phyloP scores from a whole-genome alignment of 2,329 filamentous ascomycete genomes.

The Botrytis hyacinthi region DNA sequence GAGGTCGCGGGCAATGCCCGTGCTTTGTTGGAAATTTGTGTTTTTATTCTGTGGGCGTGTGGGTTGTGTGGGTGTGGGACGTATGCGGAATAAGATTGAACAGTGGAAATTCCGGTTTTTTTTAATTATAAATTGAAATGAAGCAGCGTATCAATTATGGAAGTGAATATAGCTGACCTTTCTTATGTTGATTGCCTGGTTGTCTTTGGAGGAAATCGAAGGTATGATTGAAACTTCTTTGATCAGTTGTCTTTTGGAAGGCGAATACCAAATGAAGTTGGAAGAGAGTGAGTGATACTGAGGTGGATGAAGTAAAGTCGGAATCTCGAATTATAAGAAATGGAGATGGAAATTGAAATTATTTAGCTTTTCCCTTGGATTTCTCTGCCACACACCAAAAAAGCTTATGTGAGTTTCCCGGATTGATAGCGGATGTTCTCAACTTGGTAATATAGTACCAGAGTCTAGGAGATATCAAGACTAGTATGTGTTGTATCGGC shows the following conservation, averaged over 20 bases:
- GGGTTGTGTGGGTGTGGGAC: not conserved
- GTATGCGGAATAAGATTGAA: slow-evolving; percentile 9
- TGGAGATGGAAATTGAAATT: not conserved
- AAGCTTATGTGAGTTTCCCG: slow-evolving; percentile 7
- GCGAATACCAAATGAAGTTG: not conserved
- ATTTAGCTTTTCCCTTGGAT: not conserved
- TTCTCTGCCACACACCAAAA: slow-evolving; percentile 5
- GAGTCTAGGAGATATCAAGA: not conserved
- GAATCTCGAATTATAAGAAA: not conserved
- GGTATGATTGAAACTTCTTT: not conserved
- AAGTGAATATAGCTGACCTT: not conserved
- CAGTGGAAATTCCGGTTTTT: not conserved
- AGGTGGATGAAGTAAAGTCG: not conserved
- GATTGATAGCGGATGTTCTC: not conserved
- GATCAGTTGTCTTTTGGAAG: not conserved
- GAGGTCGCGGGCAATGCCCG: slow-evolving; percentile 32
- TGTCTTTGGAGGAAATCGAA: no score
- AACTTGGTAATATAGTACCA: not conserved
- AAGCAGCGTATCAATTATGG: not conserved
- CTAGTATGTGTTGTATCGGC: no score
- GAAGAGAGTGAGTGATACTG: not conserved
- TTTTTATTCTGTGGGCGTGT: slow-evolving; percentile 7
- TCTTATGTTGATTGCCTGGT: not conserved
- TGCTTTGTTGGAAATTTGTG: slow-evolving; percentile 22
- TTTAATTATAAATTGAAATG: not conserved